Conservation (phyloP, 306 rosid species). For the Ormosia emarginata region DNA sequence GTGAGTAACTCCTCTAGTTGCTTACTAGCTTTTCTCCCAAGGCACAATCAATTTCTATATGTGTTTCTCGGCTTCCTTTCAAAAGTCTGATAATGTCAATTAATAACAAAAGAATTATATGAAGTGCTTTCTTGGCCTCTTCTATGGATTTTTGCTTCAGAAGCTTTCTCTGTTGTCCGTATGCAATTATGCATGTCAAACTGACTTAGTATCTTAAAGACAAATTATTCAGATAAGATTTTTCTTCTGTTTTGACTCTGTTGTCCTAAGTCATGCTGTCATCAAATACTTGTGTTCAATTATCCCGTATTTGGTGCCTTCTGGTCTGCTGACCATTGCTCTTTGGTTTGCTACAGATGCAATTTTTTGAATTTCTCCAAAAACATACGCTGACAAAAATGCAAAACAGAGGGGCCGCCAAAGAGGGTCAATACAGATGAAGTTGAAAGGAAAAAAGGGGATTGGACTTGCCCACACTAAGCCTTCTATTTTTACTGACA, state of each 20-base stretch:
- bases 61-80: background rate
- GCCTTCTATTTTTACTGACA: slow-evolving; percentile 26
- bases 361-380: slow-evolving; percentile 74
- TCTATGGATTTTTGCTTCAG: background rate
- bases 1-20: slow-evolving; percentile 51
- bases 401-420: slow-evolving; percentile 62
- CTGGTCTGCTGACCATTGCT: slow-evolving; percentile 21
- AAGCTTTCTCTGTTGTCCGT: slow-evolving; percentile 5
- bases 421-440: slow-evolving; percentile 16
- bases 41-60: background rate
- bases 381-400: slow-evolving; percentile 64
- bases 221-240: background rate
- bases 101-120: background rate
- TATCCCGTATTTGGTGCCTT: background rate
- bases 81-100: background rate
- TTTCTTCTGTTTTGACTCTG: background rate
- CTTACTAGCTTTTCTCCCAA: background rate
- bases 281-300: slow-evolving; percentile 12
- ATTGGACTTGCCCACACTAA: slow-evolving; percentile 82
- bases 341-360: slow-evolving; percentile 61
- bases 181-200: slow-evolving; percentile 17
- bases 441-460: slow-evolving; percentile 77
- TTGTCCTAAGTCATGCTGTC: background rate
- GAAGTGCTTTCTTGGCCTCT: slow-evolving; percentile 1
- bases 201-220: slow-evolving; percentile 4